Evolutionary conservation across 768 basidiomycete genomes (phyloP).

Genomic region (Kondoa malvinella): DNA sequence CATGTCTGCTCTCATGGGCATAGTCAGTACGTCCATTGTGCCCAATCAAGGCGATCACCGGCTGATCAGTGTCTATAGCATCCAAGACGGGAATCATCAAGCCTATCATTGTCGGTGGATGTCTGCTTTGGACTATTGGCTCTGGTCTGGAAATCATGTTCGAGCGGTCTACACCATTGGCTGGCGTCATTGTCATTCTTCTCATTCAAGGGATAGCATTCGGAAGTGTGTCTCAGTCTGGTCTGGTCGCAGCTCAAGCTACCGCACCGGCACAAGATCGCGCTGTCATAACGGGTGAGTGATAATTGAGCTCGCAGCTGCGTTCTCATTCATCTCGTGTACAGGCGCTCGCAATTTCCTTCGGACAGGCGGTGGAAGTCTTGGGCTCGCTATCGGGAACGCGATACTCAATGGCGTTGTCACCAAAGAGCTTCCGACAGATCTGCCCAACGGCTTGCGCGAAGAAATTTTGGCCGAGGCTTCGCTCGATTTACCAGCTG

Average conservation of each 20-base stretch:
- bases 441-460: conserved; percentile 4
- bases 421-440: conserved; percentile 9
- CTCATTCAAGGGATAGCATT: conserved; percentile 27
- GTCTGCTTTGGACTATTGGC: conserved; percentile 25
- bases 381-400: conserved; percentile 29
- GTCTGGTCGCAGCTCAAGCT: conserved; percentile 27
- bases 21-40: conserved; percentile 13
- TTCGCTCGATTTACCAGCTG: conserved; percentile 8
- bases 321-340: background rate
- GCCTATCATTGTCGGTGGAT: conserved; percentile 25
- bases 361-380: conserved; percentile 29
- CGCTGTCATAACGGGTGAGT: conserved; percentile 27
- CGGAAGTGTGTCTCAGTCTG: conserved; percentile 26
- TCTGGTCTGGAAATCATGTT: conserved; percentile 26
- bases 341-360: conserved; percentile 23
- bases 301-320: conserved; percentile 3
- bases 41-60: background rate
- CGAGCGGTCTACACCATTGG: conserved; percentile 14
- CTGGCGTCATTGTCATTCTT: conserved; percentile 22
- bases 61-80: background rate
- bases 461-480: conserved; percentile 11
- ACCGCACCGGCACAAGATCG: conserved; percentile 25
- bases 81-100: conserved; percentile 27
- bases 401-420: conserved; percentile 29
- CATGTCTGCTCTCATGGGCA: background rate